phyloP scores from a whole-genome alignment of 371 early-diverging fungal genomes.

The Dichotomocladium elegans region DNA sequence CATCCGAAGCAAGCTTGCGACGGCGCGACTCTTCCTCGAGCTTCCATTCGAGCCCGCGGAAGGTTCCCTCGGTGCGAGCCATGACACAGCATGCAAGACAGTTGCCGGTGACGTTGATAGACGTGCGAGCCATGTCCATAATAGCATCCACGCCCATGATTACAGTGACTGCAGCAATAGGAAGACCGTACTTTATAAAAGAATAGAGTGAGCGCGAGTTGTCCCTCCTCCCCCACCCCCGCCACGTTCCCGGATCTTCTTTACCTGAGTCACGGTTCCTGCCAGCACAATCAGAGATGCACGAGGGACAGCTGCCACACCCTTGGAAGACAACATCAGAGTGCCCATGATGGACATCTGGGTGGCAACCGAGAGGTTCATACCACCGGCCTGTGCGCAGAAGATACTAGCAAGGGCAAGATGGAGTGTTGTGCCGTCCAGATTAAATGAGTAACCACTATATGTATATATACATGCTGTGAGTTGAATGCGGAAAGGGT shows the following conservation, averaged over 20 bases:
- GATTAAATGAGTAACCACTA: conserved; percentile 80
- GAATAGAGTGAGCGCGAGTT: too few species aligned
- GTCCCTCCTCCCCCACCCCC: background rate
- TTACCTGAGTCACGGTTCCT: conserved; percentile 39
- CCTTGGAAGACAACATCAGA: conserved; percentile 75
- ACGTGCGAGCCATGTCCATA: conserved; percentile 80
- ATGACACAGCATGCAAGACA: conserved; percentile 72
- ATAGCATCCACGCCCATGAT: conserved; percentile 64
- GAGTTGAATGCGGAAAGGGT: too few species aligned
- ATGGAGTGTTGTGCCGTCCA: conserved; percentile 81
- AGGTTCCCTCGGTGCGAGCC: conserved; percentile 71
- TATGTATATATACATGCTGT: background rate
- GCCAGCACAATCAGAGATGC: conserved; percentile 67
- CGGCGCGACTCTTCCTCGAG: conserved; percentile 37
- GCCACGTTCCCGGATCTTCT: too few species aligned
- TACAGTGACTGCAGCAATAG: conserved; percentile 12
- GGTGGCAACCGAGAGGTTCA: conserved; percentile 51
- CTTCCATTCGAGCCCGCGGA: conserved; percentile 53
- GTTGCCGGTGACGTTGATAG: conserved; percentile 73
- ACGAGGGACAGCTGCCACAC: conserved; percentile 80
- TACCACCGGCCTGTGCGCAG: conserved; percentile 64
- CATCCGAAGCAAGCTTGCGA: conserved; percentile 6
- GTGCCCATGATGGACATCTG: conserved; percentile 73
- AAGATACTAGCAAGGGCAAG: conserved; percentile 65
- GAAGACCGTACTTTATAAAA: conserved; percentile 10